These are phyloP conservation scores for Cryomyces minteri DNA, from an alignment of 495 filamentous ascomycete genomes.

Conservation along the genomic window DNA sequence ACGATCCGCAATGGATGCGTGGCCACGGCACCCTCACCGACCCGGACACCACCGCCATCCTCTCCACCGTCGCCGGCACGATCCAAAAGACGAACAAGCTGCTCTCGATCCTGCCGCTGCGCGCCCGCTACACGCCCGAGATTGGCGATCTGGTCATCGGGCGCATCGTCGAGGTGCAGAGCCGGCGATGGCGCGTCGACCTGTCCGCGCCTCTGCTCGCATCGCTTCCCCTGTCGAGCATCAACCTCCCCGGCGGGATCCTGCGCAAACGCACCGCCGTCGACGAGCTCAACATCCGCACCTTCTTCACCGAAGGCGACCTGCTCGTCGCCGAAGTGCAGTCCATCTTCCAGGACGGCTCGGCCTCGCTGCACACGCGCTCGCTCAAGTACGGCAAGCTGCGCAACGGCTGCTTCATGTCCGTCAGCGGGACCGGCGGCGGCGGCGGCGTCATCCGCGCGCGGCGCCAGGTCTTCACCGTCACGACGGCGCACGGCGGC, in stretches of 20 bases:
- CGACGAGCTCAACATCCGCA: slow-evolving; percentile 88
- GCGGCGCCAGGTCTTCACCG: slow-evolving; percentile 70
- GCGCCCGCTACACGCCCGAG: slow-evolving; percentile 86
- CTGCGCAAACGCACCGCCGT: slow-evolving; percentile 77
- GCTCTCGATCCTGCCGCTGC: slow-evolving; percentile 70
- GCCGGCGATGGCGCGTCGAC: slow-evolving; percentile 84
- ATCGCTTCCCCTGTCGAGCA: slow-evolving; percentile 62
- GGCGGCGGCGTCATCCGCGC: slow-evolving; percentile 62
- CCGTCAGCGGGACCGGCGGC: slow-evolving; percentile 61
- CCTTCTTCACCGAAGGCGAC: slow-evolving; percentile 83
- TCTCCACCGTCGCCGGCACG: slow-evolving; percentile 73
- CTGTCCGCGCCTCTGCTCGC: slow-evolving; percentile 71
- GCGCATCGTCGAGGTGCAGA: slow-evolving; percentile 80
- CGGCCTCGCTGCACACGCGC: slow-evolving; percentile 72
- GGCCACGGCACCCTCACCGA: slow-evolving; percentile 64
- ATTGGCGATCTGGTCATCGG: slow-evolving; percentile 93
- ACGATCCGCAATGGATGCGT: slow-evolving; percentile 85
- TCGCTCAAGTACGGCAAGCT: slow-evolving; percentile 87
- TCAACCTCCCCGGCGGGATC: slow-evolving; percentile 90
- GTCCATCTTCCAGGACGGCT: slow-evolving; percentile 60
- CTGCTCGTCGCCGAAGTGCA: slow-evolving; percentile 85
- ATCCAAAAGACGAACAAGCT: slow-evolving; percentile 89
- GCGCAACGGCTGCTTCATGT: slow-evolving; percentile 75
- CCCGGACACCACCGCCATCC: slow-evolving; percentile 43
- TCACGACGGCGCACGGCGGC: slow-evolving; percentile 45